Conservation (phyloP, 768 basidiomycete genomes). For the Daedalea quercina region DNA sequence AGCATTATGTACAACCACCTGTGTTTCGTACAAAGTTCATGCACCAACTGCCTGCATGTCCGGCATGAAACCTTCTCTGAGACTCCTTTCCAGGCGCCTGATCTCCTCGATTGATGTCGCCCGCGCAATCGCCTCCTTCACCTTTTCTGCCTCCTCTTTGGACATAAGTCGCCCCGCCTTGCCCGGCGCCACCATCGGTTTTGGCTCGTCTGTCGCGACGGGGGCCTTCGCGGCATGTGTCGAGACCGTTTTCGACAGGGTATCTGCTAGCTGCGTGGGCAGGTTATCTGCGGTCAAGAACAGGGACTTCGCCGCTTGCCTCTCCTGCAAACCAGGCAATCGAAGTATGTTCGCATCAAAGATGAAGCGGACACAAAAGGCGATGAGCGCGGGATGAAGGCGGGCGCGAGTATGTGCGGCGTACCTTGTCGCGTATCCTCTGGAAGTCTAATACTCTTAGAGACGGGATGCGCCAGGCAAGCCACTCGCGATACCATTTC, state of each 20-base stretch:
- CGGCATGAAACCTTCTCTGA: conserved; percentile 82
- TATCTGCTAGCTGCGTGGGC: conserved; percentile 74
- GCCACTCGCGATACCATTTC: conserved; percentile 97
- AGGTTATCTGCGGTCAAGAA: conserved; percentile 79
- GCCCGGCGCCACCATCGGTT: conserved; percentile 42
- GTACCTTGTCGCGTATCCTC: conserved; percentile 90
- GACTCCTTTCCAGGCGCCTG: conserved; percentile 70
- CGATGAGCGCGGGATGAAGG: background rate
- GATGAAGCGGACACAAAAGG: background rate
- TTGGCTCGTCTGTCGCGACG: conserved; percentile 76
- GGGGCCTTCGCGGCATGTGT: conserved; percentile 54
- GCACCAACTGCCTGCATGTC: conserved; percentile 73
- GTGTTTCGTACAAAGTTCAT: conserved; percentile 31
- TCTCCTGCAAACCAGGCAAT: conserved; percentile 48
- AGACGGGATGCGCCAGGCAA: conserved; percentile 80
- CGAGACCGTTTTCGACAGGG: conserved; percentile 67
- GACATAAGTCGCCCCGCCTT: conserved; percentile 87
- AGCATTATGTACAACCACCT: conserved; percentile 10
- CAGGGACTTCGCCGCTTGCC: conserved; percentile 61
- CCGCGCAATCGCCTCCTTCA: conserved; percentile 80
- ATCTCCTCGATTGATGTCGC: conserved; percentile 92
- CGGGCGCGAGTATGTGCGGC: conserved; percentile 30
- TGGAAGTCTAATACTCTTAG: conserved; percentile 93
- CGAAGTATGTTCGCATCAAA: background rate
- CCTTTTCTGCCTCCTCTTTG: conserved; percentile 83